phyloP scores from a whole-genome alignment of 805 yeast species.

The Candida glaebosa region DNA sequence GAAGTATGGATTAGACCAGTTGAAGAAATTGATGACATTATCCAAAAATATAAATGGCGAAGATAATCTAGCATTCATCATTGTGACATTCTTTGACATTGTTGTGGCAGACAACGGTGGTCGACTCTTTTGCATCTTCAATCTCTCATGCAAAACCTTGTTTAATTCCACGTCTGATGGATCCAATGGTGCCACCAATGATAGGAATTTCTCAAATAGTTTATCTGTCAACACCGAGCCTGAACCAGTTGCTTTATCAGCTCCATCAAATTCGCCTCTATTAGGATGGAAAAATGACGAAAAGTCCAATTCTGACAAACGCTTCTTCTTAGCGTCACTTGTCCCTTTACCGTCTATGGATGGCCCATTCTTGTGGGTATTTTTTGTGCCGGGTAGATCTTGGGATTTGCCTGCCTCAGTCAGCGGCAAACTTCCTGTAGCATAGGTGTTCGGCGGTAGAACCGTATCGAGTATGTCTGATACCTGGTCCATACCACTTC shows the following conservation, averaged over 20 bases:
- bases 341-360: no score
- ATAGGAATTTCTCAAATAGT: conserved; percentile 64
- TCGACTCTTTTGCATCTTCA: conserved; percentile 57
- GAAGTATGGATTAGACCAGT: conserved; percentile 62
- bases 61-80: conserved; percentile 59
- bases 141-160: conserved; percentile 45
- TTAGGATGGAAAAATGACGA: neutral
- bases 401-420: neutral
- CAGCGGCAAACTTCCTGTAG: neutral
- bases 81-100: conserved; percentile 66
- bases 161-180: conserved; percentile 42
- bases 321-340: neutral
- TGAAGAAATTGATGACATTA: conserved; percentile 47
- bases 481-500: neutral
- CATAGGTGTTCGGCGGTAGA: neutral
- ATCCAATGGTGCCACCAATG: conserved; percentile 67
- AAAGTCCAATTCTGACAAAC: conserved; percentile 2
- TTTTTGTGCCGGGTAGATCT: conserved; percentile 1
- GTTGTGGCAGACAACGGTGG: conserved; percentile 68
- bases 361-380: neutral
- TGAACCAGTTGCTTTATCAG: neutral
- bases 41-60: conserved; percentile 62
- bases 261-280: neutral
- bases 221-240: conserved; percentile 51
- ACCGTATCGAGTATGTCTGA: neutral